These are phyloP conservation scores for Ballota nigra DNA, from an alignment of 257 asterid species.

Conservation along the genomic window DNA sequence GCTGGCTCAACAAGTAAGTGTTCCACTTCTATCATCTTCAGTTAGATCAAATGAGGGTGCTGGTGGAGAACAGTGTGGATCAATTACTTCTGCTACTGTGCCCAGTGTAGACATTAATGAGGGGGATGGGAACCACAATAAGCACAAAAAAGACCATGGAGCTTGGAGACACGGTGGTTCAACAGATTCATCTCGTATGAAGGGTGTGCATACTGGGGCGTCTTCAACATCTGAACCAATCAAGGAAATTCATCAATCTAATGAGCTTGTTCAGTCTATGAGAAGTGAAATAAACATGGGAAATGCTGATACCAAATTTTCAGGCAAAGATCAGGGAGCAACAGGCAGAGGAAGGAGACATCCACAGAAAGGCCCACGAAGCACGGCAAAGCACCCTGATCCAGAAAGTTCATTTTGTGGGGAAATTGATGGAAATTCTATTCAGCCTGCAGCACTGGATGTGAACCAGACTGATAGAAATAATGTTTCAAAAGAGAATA, in stretches of 20 bases:
- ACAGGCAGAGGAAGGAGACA: slow-evolving; percentile 64
- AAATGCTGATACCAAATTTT: slow-evolving; percentile 34
- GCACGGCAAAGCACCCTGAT: slow-evolving; percentile 40
- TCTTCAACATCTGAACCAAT: slow-evolving; percentile 38
- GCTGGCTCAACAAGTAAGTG: slow-evolving; percentile 73
- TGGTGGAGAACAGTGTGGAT: slow-evolving; percentile 35
- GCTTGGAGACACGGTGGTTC: slow-evolving; percentile 60
- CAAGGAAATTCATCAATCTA: slow-evolving; percentile 31
- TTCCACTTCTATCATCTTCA: slow-evolving; percentile 38
- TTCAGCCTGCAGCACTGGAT: slow-evolving; percentile 37
- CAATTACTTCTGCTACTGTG: slow-evolving; percentile 33
- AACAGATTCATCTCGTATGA: slow-evolving; percentile 35
- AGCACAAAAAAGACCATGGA: slow-evolving; percentile 58
- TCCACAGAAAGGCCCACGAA: slow-evolving; percentile 41
- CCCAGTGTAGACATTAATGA: slow-evolving; percentile 38
- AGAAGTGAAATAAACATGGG: slow-evolving; percentile 33
- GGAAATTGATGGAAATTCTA: slow-evolving; percentile 39
- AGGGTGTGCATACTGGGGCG: slow-evolving; percentile 30
- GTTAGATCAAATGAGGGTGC: slow-evolving; percentile 35
- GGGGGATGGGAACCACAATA: slow-evolving; percentile 45
- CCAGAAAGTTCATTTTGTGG: slow-evolving; percentile 30
- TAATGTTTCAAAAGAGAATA: slow-evolving; percentile 41
- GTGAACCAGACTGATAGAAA: slow-evolving; percentile 43
- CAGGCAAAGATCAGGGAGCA: slow-evolving; percentile 51
- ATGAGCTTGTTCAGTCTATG: slow-evolving; percentile 24